Evolutionary conservation across 306 rosid genomes (phyloP), one percentile per base, ranked within the genome.

Genomic region (Rosa rugosa): DNA sequence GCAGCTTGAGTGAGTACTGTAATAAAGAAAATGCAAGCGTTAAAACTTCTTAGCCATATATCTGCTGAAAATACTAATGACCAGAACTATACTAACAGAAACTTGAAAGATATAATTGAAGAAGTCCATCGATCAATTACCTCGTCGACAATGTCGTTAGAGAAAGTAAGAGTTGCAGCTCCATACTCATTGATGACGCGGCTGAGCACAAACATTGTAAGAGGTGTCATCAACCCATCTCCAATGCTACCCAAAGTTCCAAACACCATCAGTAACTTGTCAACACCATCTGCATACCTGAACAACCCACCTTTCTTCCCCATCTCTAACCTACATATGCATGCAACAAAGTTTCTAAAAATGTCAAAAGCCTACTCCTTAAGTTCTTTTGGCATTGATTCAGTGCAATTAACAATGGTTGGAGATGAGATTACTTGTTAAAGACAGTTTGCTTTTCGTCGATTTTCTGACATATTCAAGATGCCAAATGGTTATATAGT

Each of bases 221-320:
- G 65, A 7, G 94, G 90, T 11, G 93, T 89, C 83, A 88, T 88
- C 76, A 88, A 12, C 53, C 97, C 98, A 89, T 88, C 97, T 74
- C 97, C 94, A 74, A 93, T 81, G 84, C 98, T 85, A 79, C 97
- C 97, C 79, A 91, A 73, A 72, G 86, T 81, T 64, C 98, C 97
- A 57, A 91, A 81, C 23, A 91, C n/a, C 27, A 93, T 76, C 4
- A 93, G 69, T 60, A 91, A 83, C 79, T 83, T 87, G 81, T 93
- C 96, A 27, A 78, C n/a, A 0, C 91, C 81, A 82, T 93, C 91
- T 60, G 94, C 91, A 79, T 88, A 88, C 70, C 84, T 84, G 45
- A 88, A 86, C 65, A 85, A 25, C 0, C 88, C 90, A 57, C 82
- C 84, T 75, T 85, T 86, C 72, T 27, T 85, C 25, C 83, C 87